These are phyloP conservation scores for Silybum marianum DNA, from an alignment of 129 eudicot genomes.

Conservation along the genomic window DNA sequence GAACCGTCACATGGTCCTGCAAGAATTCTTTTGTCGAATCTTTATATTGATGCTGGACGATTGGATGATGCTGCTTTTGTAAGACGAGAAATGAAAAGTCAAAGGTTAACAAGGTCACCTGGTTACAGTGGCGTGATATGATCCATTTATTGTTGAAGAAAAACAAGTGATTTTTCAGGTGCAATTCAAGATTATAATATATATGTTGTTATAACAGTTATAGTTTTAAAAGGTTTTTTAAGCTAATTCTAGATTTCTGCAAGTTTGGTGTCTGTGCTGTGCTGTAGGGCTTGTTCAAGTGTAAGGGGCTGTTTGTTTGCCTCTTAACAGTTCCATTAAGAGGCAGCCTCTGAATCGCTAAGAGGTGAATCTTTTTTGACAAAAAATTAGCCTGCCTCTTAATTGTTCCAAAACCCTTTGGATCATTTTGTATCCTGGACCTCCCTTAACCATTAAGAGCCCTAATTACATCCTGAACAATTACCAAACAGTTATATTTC, in stretches of 20 bases:
- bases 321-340: too few species aligned
- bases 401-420: too few species aligned
- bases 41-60: constrained; percentile 78
- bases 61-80: constrained; percentile 81
- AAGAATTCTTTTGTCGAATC: constrained; percentile 68
- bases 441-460: too few species aligned
- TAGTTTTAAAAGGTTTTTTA: background rate
- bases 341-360: too few species aligned
- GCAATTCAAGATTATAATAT: background rate
- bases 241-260: background rate
- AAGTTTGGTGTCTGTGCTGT: too few species aligned
- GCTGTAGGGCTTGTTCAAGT: too few species aligned
- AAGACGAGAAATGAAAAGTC: constrained; percentile 55
- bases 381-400: too few species aligned
- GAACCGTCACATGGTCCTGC: constrained; percentile 88
- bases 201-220: background rate
- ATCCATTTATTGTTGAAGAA: constrained; percentile 2
- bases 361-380: too few species aligned
- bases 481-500: too few species aligned
- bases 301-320: too few species aligned
- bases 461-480: too few species aligned
- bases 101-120: constrained; percentile 57
- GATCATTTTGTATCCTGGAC: too few species aligned
- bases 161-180: background rate
- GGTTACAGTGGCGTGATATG: constrained; percentile 75